Percentiles rank a stretch among this genome's conserved stretches.
phyloP scores from a whole-genome alignment of 176 grass and related monocot species.

The Zea luxurians region DNA sequence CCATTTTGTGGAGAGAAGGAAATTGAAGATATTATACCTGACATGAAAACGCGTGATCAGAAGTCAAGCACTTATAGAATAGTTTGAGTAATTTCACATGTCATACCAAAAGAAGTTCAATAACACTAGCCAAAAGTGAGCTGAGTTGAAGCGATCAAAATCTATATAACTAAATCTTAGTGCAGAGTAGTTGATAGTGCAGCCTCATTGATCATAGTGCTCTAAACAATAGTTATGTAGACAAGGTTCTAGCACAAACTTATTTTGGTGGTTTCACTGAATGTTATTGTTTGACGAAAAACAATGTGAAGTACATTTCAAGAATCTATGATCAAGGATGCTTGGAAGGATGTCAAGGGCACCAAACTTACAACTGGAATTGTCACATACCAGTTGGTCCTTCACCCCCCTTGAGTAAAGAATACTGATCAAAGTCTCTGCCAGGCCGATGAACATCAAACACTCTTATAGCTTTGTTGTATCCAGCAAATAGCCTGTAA shows the following conservation, averaged over 20 bases:
- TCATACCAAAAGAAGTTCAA: slow-evolving; percentile 14
- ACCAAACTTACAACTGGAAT: slow-evolving; percentile 11
- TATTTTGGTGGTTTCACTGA: slow-evolving; percentile 20
- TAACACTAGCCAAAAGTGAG: slow-evolving; percentile 26
- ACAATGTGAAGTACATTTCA: slow-evolving; percentile 5
- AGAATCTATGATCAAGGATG: slow-evolving; percentile 8
- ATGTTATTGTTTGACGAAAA: not conserved
- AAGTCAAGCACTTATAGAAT: not conserved
- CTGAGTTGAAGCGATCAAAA: slow-evolving; percentile 28
- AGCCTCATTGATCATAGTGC: not conserved
- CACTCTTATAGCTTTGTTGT: slow-evolving; percentile 85
- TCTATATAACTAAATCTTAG: not conserved
- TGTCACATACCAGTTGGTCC: slow-evolving; percentile 64
- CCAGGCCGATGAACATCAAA: slow-evolving; percentile 97
- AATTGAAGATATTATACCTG: slow-evolving; percentile 89
- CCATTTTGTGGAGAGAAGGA: slow-evolving; percentile 71
- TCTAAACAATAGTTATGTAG: not conserved
- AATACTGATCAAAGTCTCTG: slow-evolving; percentile 84
- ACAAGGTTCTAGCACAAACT: slow-evolving; percentile 7
- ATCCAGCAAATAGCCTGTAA: slow-evolving; percentile 94
- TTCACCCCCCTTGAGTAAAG: slow-evolving; percentile 68
- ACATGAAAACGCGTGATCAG: slow-evolving; percentile 20
- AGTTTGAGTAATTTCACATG: slow-evolving; percentile 17
- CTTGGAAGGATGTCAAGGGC: slow-evolving; percentile 6
- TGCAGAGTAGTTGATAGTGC: slow-evolving; percentile 5